Evolutionary conservation across 2,329 filamentous ascomycete species (phyloP).

Genomic region (Clarireedia homoeocarpa): DNA sequence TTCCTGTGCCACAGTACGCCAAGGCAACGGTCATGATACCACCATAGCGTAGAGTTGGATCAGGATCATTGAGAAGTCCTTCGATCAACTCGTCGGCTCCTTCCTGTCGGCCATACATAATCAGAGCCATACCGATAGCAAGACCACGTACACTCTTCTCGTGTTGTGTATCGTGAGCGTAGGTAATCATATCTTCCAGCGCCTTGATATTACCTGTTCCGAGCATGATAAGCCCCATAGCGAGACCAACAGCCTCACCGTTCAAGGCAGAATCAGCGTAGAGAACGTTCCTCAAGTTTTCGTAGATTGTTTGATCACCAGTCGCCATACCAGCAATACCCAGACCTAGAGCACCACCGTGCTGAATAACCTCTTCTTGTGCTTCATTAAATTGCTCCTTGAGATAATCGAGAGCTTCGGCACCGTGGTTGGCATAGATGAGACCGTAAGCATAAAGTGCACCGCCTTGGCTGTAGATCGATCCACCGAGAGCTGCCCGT

Average conservation of each 20-base stretch:
- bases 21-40: conserved; percentile 98
- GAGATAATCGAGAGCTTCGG: conserved; percentile 76
- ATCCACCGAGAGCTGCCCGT: conserved; percentile 67
- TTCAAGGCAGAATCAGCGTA: conserved; percentile 94
- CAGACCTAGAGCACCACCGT: conserved; percentile 88
- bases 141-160: conserved; percentile 98
- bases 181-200: conserved; percentile 93
- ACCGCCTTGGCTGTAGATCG: conserved; percentile 91
- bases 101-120: conserved; percentile 97
- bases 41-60: conserved; percentile 88
- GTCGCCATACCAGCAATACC: conserved; percentile 98
- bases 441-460: conserved; percentile 91
- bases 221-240: conserved; percentile 97
- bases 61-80: conserved; percentile 84
- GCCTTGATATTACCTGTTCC: conserved; percentile 94
- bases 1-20: conserved; percentile 93
- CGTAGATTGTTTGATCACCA: conserved; percentile 82
- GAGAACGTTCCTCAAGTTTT: conserved; percentile 80
- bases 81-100: conserved; percentile 91
- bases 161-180: conserved; percentile 95
- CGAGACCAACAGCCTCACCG: conserved; percentile 88
- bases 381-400: conserved; percentile 66
- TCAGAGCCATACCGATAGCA: conserved; percentile 92
- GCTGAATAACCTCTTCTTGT: conserved; percentile 88
- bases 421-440: conserved; percentile 96